These are phyloP conservation scores for Trichoderma brevicompactum DNA, from an alignment of 2,329 filamentous ascomycete genomes.

Conservation along the genomic window DNA sequence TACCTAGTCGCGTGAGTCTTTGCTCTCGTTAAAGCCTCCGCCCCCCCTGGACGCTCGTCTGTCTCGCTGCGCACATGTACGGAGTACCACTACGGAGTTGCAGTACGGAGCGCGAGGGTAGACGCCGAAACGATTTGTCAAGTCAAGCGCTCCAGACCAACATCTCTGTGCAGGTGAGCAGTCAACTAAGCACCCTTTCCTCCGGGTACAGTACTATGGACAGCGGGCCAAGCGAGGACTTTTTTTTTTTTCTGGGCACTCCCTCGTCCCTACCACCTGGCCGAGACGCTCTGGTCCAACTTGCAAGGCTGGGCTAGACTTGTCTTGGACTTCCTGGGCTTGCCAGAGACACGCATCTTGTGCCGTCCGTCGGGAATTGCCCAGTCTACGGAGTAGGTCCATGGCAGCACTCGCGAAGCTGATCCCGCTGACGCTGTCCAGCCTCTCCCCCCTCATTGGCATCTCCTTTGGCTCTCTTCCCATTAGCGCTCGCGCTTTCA, in stretches of 20 bases:
- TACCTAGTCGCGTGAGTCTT: neutral
- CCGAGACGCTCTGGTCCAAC: constrained; percentile 15
- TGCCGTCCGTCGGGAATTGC: neutral
- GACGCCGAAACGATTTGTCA: constrained; percentile 7
- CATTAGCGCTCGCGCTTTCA: constrained; percentile 7
- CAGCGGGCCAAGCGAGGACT: neutral
- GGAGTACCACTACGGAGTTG: neutral
- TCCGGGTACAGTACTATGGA: neutral
- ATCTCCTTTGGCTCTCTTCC: neutral
- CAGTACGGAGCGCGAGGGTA: neutral
- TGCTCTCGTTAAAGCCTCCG: neutral
- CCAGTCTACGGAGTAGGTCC: neutral
- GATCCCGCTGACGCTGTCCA: neutral
- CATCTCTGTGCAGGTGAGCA: constrained; percentile 24
- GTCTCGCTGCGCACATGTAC: neutral
- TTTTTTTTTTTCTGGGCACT: neutral
- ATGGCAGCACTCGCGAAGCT: neutral
- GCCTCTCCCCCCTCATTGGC: neutral
- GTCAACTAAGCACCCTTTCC: constrained; percentile 11
- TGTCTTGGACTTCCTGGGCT: neutral
- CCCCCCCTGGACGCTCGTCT: constrained; percentile 7
- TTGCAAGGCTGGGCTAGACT: constrained; percentile 10
- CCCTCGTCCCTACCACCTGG: constrained; percentile 13
- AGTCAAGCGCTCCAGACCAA: constrained; percentile 11
- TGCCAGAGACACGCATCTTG: neutral